phyloP scores from a whole-genome alignment of 495 filamentous ascomycete species.

The Xanthoparmelia taractica region DNA sequence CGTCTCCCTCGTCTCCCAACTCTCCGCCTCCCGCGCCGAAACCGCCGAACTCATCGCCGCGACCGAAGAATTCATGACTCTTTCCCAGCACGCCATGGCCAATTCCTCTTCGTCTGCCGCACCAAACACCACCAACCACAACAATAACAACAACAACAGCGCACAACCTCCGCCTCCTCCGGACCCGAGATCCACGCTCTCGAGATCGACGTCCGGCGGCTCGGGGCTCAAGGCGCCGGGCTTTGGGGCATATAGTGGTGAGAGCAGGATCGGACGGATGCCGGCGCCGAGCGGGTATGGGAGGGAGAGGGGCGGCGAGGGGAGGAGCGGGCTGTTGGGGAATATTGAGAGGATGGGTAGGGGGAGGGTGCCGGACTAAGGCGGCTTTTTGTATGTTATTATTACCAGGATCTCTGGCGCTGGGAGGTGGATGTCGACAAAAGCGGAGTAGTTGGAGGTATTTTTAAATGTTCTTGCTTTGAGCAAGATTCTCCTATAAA shows the following conservation, averaged over 20 bases:
- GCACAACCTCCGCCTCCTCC: neutral
- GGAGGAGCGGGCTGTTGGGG: constrained; percentile 39
- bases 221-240: constrained; percentile 32
- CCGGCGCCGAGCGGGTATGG: constrained; percentile 1
- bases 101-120: neutral
- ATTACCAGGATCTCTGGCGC: too few species aligned
- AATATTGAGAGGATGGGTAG: constrained; percentile 44
- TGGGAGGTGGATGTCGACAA: too few species aligned
- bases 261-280: constrained; percentile 38
- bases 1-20: constrained; percentile 50
- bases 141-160: neutral
- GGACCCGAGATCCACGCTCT: constrained; percentile 28
- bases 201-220: constrained; percentile 24
- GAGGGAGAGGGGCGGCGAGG: constrained; percentile 23
- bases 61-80: constrained; percentile 74
- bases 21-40: constrained; percentile 74
- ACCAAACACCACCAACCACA: too few species aligned
- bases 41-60: constrained; percentile 90
- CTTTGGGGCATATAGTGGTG: constrained; percentile 20
- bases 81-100: constrained; percentile 11
- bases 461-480: too few species aligned
- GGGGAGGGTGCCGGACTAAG: constrained; percentile 19
- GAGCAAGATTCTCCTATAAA: too few species aligned
- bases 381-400: too few species aligned
- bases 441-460: too few species aligned